Base-by-base conservation (phyloP, 805 yeast species). In the Nakazawaea molendinolei region DNA sequence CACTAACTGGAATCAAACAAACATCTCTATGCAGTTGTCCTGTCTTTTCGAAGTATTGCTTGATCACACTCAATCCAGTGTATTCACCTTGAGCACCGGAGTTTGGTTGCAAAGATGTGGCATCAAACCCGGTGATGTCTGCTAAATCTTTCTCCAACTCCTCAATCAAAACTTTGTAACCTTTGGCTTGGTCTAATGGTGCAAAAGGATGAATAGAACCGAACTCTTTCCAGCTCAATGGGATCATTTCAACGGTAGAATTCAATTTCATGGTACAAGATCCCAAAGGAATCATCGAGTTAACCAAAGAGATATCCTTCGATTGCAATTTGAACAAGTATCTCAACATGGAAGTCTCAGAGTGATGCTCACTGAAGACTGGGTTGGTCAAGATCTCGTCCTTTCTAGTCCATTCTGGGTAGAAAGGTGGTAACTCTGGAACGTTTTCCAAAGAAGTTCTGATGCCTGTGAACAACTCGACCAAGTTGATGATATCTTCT, bases 11-110 rank as follows among this genome's bases (percentile, higher is more conserved):
- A 49, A 92, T 92, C 54, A 92, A 69, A 60, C 97, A 92, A 36
- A 92, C 71, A 56, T 87, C 77, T 55, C 98, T 74, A 41, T 77
- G 64, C 13, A 69, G 59, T 53, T 87, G 80, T 28, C 92, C 95
- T 30, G 65, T 69, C 15, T 80, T 64, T 43, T 76, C 74, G 47
- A 84, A 74, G 56, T 85, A 92, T 25, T 82, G 74, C 47, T 78
- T 73, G 47, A 92, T 90, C 30, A 87, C 86, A 41, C 94, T 75
- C 42, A 92, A 68, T 20, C 98, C 98, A 12, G 97, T 76, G 62
- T 83, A 92, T 61, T 92, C 98, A 60, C 98, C 98, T 61, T 90
- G 96, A 26, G 98, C 97, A 47, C 98, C 98, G 26, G 97, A 86
- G 57, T 92, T 92, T 44, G 98, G 98, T 79, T 86, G 94, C 41